These are phyloP conservation scores for Barnettozyma vustinii DNA, from an alignment of 805 yeast species.

Conservation along the genomic window DNA sequence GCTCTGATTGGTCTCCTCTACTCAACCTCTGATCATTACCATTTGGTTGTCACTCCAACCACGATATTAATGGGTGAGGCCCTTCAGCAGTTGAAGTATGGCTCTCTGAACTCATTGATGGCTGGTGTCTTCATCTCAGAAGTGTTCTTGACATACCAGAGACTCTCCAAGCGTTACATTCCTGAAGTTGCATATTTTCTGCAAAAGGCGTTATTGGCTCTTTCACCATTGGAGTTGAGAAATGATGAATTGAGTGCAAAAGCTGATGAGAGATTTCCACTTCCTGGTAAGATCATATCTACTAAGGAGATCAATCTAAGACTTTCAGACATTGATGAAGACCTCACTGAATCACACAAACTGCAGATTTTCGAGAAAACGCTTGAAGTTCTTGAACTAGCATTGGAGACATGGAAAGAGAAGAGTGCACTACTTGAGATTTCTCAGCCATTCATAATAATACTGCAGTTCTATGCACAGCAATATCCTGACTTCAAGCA, in stretches of 20 bases:
- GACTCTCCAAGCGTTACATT: conserved; percentile 68
- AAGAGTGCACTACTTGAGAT: conserved; percentile 58
- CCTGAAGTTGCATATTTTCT: conserved; percentile 72
- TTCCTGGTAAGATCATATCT: conserved; percentile 13
- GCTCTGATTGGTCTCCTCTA: conserved; percentile 69
- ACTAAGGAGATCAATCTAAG: conserved; percentile 11
- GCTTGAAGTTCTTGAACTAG: conserved; percentile 27
- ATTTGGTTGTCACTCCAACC: conserved; percentile 83
- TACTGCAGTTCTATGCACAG: conserved; percentile 38
- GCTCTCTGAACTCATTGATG: conserved; percentile 38
- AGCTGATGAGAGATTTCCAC: conserved; percentile 20
- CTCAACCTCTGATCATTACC: conserved; percentile 95
- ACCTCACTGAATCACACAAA: conserved; percentile 26
- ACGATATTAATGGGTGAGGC: conserved; percentile 67
- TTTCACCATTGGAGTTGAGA: conserved; percentile 33
- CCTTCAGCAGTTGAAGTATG: conserved; percentile 46
- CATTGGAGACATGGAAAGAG: conserved; percentile 53
- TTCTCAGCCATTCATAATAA: conserved; percentile 37
- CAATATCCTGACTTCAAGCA: conserved; percentile 30
- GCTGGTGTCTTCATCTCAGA: conserved; percentile 66
- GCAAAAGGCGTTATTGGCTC: conserved; percentile 43
- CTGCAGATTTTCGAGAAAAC: conserved; percentile 25
- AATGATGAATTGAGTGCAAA: conserved; percentile 9
- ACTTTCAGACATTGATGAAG: conserved; percentile 19
- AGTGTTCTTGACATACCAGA: conserved; percentile 64